Conservation (phyloP, 2,329 filamentous ascomycete genomes). For the Graphium sp. region DNA sequence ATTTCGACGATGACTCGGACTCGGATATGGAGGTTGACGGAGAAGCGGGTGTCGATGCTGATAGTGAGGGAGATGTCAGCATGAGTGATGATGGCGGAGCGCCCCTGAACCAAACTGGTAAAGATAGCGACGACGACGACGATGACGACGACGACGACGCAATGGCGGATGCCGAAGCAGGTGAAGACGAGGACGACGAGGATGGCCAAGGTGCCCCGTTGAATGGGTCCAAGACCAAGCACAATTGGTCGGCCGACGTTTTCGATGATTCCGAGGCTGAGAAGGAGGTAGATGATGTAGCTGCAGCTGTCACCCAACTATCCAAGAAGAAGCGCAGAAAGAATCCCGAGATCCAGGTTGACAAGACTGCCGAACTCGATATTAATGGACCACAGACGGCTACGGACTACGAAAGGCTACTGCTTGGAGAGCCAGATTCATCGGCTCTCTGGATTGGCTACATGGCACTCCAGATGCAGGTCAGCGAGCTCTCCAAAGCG, state of each 20-base stretch:
- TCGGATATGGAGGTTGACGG: slow-evolving; percentile 28
- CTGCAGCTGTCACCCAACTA: slow-evolving; percentile 21
- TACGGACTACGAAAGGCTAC: slow-evolving; percentile 83
- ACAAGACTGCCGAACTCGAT: slow-evolving; percentile 85
- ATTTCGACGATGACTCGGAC: slow-evolving; percentile 49
- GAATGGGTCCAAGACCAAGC: slow-evolving; percentile 33
- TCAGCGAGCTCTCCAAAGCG: slow-evolving; percentile 77
- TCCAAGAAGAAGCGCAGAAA: slow-evolving; percentile 53
- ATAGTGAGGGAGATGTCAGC: slow-evolving; percentile 25
- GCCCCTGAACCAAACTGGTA: slow-evolving; percentile 14
- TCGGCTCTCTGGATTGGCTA: slow-evolving; percentile 89
- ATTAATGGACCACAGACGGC: slow-evolving; percentile 74
- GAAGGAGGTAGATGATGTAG: slow-evolving; percentile 18
- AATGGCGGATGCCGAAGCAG: slow-evolving; percentile 13
- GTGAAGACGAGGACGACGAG: slow-evolving; percentile 26
- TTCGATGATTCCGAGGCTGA: slow-evolving; percentile 43
- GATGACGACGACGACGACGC: slow-evolving; percentile 21
- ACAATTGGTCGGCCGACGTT: slow-evolving; percentile 70
- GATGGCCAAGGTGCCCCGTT: slow-evolving; percentile 15
- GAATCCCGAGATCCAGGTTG: slow-evolving; percentile 56
- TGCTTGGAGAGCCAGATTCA: slow-evolving; percentile 86
- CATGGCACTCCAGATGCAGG: slow-evolving; percentile 95
- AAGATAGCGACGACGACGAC: slow-evolving; percentile 18
- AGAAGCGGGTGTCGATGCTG: slow-evolving; percentile 27
- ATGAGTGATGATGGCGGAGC: slow-evolving; percentile 28